Base-by-base conservation (phyloP, 176 grass and related monocot species). In the Leersia perrieri region DNA sequence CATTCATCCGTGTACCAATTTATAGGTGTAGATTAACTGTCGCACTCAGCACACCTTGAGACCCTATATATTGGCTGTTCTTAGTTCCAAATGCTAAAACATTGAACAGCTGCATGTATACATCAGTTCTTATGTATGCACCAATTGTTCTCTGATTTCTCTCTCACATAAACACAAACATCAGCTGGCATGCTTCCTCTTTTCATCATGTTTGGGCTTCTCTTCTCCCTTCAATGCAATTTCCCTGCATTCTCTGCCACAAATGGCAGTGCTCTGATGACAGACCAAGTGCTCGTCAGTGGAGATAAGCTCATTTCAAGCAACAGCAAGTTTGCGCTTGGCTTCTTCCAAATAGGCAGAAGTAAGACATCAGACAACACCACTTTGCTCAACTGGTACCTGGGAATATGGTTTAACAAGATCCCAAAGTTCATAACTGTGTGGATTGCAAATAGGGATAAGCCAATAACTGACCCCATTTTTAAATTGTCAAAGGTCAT, bases 401-500 rank as follows among this genome's bases (percentile, higher is more conserved):
- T 87, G 32, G 84, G 85, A 66, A 76, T 84, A 57, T 91, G 80
- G 84, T 87, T 80, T 35, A 78, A 86, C 73, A 87, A 63, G 11
- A 81, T 91, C 39, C 15, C 68, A 33, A 64, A 53, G 60, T 72
- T 53, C 23, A 91, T 81, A n/a, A 5, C 72, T 9, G 77, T 88
- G 7, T 91, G 81, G 85, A 33, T 88, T 30, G 81, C 76, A 10
- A 85, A 88, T 66, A 76, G 85, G 73, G 85, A 72, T n/a, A 68
- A 15, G 13, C 76, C n/a, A n/a, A n/a, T n/a, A n/a, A n/a, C n/a
- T n/a, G n/a, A n/a, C 2, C 32, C 65, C 15, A 3, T 20, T 23
- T 0, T 58, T 9, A 70, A 30, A 9, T 29, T 26, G 1, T 38
- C 73, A 26, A 15, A 66, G 11, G 28, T 74, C 11, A 9, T 0